These are phyloP conservation scores for Mycena crocata DNA, from an alignment of 768 basidiomycete species.

Conservation along the genomic window DNA sequence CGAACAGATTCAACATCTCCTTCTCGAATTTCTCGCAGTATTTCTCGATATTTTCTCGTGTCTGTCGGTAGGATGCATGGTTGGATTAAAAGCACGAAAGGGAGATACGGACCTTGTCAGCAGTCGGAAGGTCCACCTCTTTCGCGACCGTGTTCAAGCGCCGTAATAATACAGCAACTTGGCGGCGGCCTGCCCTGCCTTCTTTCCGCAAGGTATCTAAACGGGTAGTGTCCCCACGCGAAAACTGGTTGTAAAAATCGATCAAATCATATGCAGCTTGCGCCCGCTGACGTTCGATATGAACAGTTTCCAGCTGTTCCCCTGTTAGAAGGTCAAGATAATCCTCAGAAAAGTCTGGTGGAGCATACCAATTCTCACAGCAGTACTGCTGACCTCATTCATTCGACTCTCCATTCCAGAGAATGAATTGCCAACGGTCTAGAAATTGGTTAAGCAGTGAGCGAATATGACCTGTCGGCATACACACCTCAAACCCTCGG, in stretches of 20 bases:
- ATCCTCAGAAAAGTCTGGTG: slow-evolving; percentile 1
- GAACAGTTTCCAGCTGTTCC: slow-evolving; percentile 95
- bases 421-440: slow-evolving; percentile 93
- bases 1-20: slow-evolving; percentile 96
- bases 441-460: slow-evolving; percentile 23
- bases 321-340: slow-evolving; percentile 56
- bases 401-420: slow-evolving; percentile 90
- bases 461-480: neutral
- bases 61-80: slow-evolving; percentile 57
- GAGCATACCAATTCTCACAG: slow-evolving; percentile 87
- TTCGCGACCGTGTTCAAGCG: slow-evolving; percentile 89
- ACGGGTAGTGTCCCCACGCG: slow-evolving; percentile 79
- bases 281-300: slow-evolving; percentile 90
- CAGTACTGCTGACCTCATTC: slow-evolving; percentile 93
- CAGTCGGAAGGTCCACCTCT: slow-evolving; percentile 89
- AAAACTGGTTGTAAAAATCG: slow-evolving; percentile 93
- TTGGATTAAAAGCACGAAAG: neutral
- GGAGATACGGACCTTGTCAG: slow-evolving; percentile 71
- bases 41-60: slow-evolving; percentile 91
- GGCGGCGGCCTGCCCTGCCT: slow-evolving; percentile 87
- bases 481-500: slow-evolving; percentile 89
- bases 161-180: slow-evolving; percentile 89
- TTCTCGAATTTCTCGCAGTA: slow-evolving; percentile 99
- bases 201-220: slow-evolving; percentile 86
- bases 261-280: slow-evolving; percentile 95